Evolutionary conservation across 306 rosid species (phyloP).

Genomic region (Parietaria judaica): DNA sequence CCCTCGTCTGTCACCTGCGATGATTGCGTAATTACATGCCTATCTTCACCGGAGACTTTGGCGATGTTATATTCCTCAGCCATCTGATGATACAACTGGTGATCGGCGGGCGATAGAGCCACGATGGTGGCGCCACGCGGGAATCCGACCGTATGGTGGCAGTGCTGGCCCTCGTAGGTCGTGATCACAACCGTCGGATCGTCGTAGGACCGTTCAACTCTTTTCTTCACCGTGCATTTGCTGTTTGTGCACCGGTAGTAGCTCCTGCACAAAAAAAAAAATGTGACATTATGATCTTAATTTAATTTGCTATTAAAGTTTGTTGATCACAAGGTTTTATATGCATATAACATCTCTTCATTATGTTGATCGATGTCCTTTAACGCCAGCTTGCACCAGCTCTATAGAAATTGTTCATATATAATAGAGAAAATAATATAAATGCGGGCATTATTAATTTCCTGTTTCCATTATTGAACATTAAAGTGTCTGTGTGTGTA

Average conservation of each 20-base stretch:
- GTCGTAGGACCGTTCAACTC: constrained; percentile 87
- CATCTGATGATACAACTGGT: constrained; percentile 26
- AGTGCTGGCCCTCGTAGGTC: constrained; percentile 95
- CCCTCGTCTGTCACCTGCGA: constrained; percentile 50
- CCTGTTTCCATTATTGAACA: no score
- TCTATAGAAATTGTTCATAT: no score
- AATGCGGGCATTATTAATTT: no score
- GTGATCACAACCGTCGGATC: constrained; percentile 78
- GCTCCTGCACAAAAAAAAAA: constrained; percentile 54
- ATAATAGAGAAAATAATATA: no score
- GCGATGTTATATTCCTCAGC: neutral
- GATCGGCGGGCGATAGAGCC: constrained; percentile 29
- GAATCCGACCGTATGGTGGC: constrained; percentile 75
- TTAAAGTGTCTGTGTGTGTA: no score
- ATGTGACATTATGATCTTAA: no score
- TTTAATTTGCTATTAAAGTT: no score
- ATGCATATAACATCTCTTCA: no score
- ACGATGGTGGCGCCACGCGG: constrained; percentile 51
- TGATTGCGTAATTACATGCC: constrained; percentile 12
- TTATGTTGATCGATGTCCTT: no score
- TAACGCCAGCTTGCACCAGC: no score
- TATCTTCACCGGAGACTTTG: constrained; percentile 18
- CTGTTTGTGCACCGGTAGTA: constrained; percentile 97
- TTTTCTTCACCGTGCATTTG: constrained; percentile 94
- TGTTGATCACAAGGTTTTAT: no score